These are phyloP conservation scores for Saururus chinensis DNA, from an alignment of 164 flowering plant species.

Conservation along the genomic window DNA sequence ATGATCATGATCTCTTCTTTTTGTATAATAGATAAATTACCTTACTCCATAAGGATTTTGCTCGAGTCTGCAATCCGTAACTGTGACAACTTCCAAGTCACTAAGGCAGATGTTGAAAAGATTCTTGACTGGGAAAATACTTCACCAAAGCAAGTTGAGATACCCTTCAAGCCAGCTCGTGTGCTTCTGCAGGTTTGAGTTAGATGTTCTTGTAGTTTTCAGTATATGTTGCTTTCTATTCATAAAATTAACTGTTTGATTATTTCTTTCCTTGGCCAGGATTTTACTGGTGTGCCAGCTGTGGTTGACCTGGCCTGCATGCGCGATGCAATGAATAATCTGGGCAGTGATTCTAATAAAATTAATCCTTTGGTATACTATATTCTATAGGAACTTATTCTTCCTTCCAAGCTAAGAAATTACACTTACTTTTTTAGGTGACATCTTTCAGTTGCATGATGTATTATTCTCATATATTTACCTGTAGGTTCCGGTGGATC, in stretches of 20 bases:
- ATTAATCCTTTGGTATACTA: conserved; percentile 78
- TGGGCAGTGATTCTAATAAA: conserved; percentile 80
- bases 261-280: conserved; percentile 27
- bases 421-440: too few relatives aligned
- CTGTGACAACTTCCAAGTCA: conserved; percentile 92
- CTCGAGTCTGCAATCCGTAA: conserved; percentile 91
- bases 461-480: background rate
- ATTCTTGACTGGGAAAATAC: conserved; percentile 94
- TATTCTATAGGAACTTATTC: background rate
- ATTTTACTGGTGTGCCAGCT: conserved; percentile 98
- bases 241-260: conserved; percentile 13
- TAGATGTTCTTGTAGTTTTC: background rate
- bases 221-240: background rate
- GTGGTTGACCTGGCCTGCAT: conserved; percentile 98
- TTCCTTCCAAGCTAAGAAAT: background rate
- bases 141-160: conserved; percentile 85
- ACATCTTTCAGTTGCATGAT: background rate
- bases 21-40: conserved; percentile 54
- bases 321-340: conserved; percentile 94
- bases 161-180: conserved; percentile 97
- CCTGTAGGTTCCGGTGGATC: conserved; percentile 84
- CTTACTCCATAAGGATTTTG: conserved; percentile 77
- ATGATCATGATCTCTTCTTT: background rate
- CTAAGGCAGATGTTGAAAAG: conserved; percentile 79
- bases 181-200: conserved; percentile 55